Evolutionary conservation across 1,284 basidiomycete species (phyloP).

Genomic region (Puccinia coronata): DNA sequence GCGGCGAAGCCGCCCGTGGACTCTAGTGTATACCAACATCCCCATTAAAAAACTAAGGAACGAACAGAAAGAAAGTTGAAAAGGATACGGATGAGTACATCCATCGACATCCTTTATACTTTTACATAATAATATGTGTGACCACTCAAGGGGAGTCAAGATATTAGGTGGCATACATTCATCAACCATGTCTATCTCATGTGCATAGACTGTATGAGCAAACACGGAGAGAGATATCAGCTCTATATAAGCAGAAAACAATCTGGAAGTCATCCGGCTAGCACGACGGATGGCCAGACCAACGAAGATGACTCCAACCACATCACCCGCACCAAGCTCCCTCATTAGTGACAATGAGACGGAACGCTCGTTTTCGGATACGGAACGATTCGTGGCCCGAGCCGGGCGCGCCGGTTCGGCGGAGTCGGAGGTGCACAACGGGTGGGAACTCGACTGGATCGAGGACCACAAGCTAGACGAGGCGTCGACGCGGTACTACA

Average conservation of each 20-base stretch:
- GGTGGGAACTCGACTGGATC: conserved; percentile 27
- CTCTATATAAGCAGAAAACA: not conserved
- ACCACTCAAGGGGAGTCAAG: conserved; percentile 1
- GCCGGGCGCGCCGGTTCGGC: not conserved
- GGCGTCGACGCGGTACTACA: not conserved
- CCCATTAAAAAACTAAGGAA: no score
- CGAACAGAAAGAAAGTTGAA: no score
- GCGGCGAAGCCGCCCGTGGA: no score
- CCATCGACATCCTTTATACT: not conserved
- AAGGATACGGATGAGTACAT: no score
- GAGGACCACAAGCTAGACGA: not conserved
- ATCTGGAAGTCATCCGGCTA: not conserved
- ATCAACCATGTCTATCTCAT: not conserved
- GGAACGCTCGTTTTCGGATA: conserved; percentile 24
- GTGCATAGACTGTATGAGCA: not conserved
- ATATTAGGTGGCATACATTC: no score
- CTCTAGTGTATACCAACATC: no score
- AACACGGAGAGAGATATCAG: no score
- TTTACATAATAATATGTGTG: not conserved
- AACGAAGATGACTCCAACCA: not conserved
- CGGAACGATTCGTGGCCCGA: not conserved
- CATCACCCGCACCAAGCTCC: not conserved
- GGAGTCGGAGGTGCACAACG: not conserved
- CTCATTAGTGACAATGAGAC: not conserved
- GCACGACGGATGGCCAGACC: not conserved